A percentile compares a stretch with the other conserved stretches of the same genome.
Evolutionary conservation across 495 filamentous ascomycete genomes (phyloP).

Genomic region (Penicillium pulvis): DNA sequence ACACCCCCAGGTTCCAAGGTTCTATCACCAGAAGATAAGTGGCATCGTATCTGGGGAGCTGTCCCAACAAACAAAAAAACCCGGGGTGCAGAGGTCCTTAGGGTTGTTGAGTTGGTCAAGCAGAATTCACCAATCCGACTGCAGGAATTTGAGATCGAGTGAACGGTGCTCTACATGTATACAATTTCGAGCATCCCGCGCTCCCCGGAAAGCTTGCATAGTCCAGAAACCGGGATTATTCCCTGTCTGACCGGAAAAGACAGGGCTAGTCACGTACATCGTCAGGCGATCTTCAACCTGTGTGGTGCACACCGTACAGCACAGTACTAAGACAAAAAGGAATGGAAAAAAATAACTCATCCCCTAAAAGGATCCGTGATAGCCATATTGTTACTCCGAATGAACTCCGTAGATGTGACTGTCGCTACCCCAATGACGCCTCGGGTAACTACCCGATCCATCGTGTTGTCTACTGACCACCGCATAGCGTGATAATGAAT

Average conservation of each 20-base stretch:
- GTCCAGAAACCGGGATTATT: conserved; percentile 9
- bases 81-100: conserved; percentile 6
- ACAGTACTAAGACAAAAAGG: neutral
- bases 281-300: conserved; percentile 12
- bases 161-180: neutral
- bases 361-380: neutral
- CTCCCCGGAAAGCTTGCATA: conserved; percentile 13
- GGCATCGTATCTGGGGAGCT: neutral
- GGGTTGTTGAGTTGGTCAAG: conserved; percentile 5
- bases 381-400: neutral
- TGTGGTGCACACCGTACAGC: neutral
- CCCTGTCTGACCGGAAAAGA: conserved; percentile 6
- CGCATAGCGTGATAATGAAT: neutral
- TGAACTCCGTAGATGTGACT: neutral
- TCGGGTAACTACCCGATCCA: neutral
- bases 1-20: no score
- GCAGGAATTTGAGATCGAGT: neutral
- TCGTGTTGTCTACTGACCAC: neutral
- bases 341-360: neutral
- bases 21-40: neutral
- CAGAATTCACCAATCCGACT: neutral
- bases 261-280: neutral
- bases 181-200: conserved; percentile 3
- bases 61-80: neutral
- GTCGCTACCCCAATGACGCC: neutral